A percentile compares a stretch with the other conserved stretches of the same genome.
Conservation (phyloP, 371 early-diverging fungal species). For the Rhizopus sp. region DNA sequence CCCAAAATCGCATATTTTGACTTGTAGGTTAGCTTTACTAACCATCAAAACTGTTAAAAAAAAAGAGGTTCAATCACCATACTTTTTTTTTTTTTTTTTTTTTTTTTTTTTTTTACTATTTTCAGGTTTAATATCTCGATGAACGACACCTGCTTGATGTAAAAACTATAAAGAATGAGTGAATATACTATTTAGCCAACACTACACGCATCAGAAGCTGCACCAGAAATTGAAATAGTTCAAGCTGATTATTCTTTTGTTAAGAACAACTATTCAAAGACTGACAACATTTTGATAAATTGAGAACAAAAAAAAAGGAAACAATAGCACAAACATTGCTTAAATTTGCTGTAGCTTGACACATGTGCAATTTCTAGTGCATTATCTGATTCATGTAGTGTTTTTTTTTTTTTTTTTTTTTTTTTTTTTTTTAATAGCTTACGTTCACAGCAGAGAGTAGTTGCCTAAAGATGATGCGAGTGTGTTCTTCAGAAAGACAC, state of each 20-base stretch:
- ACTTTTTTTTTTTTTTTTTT: conserved; percentile 51
- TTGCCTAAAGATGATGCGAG: conserved; percentile 81
- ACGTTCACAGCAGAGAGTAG: conserved; percentile 71
- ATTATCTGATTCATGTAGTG: too few relatives aligned
- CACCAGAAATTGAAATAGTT: too few relatives aligned
- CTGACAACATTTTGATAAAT: too few relatives aligned
- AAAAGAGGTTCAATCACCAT: background rate
- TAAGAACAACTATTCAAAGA: too few relatives aligned
- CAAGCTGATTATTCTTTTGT: too few relatives aligned
- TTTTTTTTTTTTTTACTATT: conserved; percentile 30
- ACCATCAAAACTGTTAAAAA: conserved; percentile 71
- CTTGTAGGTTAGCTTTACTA: conserved; percentile 55
- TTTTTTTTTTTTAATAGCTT: conserved; percentile 1
- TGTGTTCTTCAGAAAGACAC: conserved; percentile 73
- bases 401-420: background rate
- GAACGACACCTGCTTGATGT: conserved; percentile 36
- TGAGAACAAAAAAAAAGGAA: too few relatives aligned
- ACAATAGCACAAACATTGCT: too few relatives aligned
- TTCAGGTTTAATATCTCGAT: conserved; percentile 53
- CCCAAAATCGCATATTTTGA: conserved; percentile 96
- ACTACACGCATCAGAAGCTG: background rate
- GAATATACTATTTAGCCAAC: background rate
- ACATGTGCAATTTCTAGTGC: too few relatives aligned
- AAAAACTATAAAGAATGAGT: conserved; percentile 31
- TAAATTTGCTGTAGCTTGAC: too few relatives aligned